Evolutionary conservation across 768 basidiomycete genomes (phyloP), one percentile per base, ranked within the genome.

Genomic region (Naganishia onofrii): DNA sequence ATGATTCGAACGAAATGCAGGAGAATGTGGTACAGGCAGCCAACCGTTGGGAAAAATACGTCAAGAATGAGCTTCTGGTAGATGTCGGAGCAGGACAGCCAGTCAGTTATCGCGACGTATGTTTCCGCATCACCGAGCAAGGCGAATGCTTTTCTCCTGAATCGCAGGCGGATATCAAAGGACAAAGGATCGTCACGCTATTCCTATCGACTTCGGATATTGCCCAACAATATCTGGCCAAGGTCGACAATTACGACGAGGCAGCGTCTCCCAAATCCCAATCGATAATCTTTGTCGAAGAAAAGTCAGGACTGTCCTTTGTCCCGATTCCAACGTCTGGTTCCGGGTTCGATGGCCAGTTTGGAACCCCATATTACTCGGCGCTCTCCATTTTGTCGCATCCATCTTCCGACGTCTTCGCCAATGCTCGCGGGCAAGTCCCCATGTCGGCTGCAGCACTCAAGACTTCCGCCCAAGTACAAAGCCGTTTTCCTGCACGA

Each of bases 401-500:
- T 31, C 65, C 60, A 42, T 63, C 65, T 12, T 66, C 73, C 75
- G 67, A 69, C 69, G 73, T 42, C 66, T 75, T 60, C 31, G 72
- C 38, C 66, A 69, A 72, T 72, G 55, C 64, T 64, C 65, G 48
- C 28, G 60, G 38, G 4, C 60, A 63, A 44, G 38, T 63, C 34
- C 57, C 32, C 29, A 28, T n/a, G 10, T 34, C 57, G 21, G 42
- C 42, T 42, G 42, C 42, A 15, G 15, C 42, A 6, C n/a, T 51
- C 48, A 63, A 46, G 36, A n/a, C 60, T 7, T 63, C 60, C 13
- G 60, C 60, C 6, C 17, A n/a, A 6, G 23, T 63, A 13, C 36
- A 42, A 10, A 63, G 42, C 26, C 60, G 60, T 15, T 63, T 34
- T 28, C 60, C 60, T 7, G 57, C 81, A 86, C 31, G 86, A 79